Evolutionary conservation across 768 basidiomycete species (phyloP).

Genomic region (Suillus luteus): DNA sequence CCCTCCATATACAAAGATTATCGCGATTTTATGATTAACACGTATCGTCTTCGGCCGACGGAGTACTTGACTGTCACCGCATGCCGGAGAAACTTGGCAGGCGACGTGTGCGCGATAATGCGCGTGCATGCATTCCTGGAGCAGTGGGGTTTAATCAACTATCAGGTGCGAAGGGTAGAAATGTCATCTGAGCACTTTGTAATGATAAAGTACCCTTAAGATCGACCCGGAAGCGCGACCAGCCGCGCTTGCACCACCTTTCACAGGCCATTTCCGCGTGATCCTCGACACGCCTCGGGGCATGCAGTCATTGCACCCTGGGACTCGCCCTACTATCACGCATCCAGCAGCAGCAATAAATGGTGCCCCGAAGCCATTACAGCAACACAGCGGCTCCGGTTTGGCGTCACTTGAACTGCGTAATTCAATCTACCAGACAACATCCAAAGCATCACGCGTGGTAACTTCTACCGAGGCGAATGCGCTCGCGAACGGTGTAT

Average conservation of each 20-base stretch:
- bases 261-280: constrained; percentile 98
- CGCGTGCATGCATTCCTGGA: constrained; percentile 98
- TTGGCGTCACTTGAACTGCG: constrained; percentile 86
- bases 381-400: constrained; percentile 27
- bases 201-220: constrained; percentile 43
- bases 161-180: constrained; percentile 66
- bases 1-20: constrained; percentile 99
- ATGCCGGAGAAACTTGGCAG: constrained; percentile 92
- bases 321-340: constrained; percentile 58
- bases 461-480: constrained; percentile 70
- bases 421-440: constrained; percentile 85
- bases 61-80: constrained; percentile 99
- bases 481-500: constrained; percentile 53
- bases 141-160: constrained; percentile 99
- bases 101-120: constrained; percentile 98
- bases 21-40: constrained; percentile 99
- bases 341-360: constrained; percentile 46
- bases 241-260: constrained; percentile 91
- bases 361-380: constrained; percentile 43
- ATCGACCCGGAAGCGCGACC: constrained; percentile 97
- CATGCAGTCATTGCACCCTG: constrained; percentile 89
- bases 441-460: constrained; percentile 77
- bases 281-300: constrained; percentile 96
- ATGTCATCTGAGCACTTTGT: background rate
- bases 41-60: constrained; percentile 88